Evolutionary conservation across 2,329 filamentous ascomycete species (phyloP).

Genomic region (Ophiosphaerella narmari): DNA sequence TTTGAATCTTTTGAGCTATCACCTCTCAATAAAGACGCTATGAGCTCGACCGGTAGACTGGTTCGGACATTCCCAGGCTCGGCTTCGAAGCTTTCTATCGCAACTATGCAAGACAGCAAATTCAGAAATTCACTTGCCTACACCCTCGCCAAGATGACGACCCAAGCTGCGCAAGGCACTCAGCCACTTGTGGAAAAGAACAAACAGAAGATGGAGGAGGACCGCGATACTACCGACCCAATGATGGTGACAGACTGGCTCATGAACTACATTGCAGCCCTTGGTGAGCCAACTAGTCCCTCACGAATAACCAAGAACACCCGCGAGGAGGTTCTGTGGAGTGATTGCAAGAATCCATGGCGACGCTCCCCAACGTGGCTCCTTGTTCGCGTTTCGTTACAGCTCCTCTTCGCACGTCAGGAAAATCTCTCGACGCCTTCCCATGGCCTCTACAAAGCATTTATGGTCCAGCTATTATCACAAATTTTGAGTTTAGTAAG

Average conservation of each 20-base stretch:
- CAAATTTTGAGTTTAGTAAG: conserved; percentile 38
- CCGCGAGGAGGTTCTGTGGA: conserved; percentile 60
- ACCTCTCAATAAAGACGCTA: conserved; percentile 46
- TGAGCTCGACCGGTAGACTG: conserved; percentile 47
- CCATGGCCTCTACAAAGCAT: conserved; percentile 53
- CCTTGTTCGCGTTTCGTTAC: conserved; percentile 58
- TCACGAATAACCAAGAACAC: conserved; percentile 56
- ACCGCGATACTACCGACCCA: conserved; percentile 56
- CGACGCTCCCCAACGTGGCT: conserved; percentile 60
- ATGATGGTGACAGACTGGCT: conserved; percentile 59
- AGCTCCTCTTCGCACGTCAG: conserved; percentile 43
- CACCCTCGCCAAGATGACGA: conserved; percentile 45
- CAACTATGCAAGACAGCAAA: conserved; percentile 19
- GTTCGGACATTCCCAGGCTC: conserved; percentile 52
- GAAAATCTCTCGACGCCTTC: not conserved
- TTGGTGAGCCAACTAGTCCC: conserved; percentile 36
- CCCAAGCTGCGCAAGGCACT: conserved; percentile 41
- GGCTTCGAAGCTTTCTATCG: conserved; percentile 40
- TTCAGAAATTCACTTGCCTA: conserved; percentile 28
- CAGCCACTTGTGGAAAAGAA: conserved; percentile 49
- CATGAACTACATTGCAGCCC: conserved; percentile 44
- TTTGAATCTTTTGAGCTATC: conserved; percentile 56
- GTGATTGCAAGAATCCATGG: conserved; percentile 50
- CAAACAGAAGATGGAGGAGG: conserved; percentile 43
- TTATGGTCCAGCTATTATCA: conserved; percentile 57